phyloP scores from a whole-genome alignment of 139 green algal genomes.

The Micromonas pusilla region DNA sequence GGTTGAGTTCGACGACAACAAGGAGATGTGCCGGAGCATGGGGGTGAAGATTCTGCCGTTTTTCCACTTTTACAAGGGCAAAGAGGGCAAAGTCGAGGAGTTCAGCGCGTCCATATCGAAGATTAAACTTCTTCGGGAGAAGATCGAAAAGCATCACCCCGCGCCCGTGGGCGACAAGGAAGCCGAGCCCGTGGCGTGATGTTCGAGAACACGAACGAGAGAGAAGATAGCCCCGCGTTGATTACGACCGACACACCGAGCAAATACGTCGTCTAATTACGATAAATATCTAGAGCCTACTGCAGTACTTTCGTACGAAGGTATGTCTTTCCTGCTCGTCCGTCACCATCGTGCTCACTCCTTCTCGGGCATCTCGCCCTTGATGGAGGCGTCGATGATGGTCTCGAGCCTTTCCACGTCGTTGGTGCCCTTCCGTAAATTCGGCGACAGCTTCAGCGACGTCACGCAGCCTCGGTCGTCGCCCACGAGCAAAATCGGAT shows the following conservation, averaged over 20 bases:
- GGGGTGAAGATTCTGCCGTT: slow-evolving; percentile 85
- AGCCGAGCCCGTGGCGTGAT: background rate
- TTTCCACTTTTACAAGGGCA: slow-evolving; percentile 89
- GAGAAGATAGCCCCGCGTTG: too few species aligned
- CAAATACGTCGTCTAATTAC: background rate
- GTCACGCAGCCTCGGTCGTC: slow-evolving; percentile 74
- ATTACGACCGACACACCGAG: too few species aligned
- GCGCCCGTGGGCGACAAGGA: background rate
- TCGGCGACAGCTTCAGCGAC: slow-evolving; percentile 84
- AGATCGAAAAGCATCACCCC: background rate
- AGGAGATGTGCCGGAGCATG: slow-evolving; percentile 63
- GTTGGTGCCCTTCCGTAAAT: slow-evolving; percentile 57
- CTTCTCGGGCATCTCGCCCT: too few species aligned
- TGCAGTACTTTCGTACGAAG: background rate
- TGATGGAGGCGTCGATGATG: background rate
- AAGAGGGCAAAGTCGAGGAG: slow-evolving; percentile 59
- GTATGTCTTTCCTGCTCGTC: background rate
- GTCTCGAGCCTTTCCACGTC: slow-evolving; percentile 35
- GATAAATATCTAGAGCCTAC: background rate
- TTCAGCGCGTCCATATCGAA: slow-evolving; percentile 71
- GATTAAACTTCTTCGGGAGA: slow-evolving; percentile 4
- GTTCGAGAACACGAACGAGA: too few species aligned
- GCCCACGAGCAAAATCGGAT: slow-evolving; percentile 82
- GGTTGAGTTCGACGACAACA: slow-evolving; percentile 86
- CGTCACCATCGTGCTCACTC: slow-evolving; percentile 32